Conservation (phyloP, 1,284 basidiomycete genomes). For the Fomitopsis pinicola region DNA sequence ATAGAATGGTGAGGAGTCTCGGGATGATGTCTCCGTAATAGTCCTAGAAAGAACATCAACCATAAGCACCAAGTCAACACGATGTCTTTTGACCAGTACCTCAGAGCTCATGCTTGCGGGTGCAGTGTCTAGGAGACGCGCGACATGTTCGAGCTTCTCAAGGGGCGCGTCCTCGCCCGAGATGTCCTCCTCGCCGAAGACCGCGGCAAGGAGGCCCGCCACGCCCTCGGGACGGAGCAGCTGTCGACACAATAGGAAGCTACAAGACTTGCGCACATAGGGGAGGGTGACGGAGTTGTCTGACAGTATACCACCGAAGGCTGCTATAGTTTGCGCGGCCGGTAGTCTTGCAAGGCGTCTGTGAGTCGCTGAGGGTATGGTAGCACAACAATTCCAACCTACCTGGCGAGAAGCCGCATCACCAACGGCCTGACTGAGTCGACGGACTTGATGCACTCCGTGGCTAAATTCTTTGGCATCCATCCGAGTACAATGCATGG, state of each 20-base stretch:
- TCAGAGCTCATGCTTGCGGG: slow-evolving; percentile 49
- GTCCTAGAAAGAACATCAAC: slow-evolving; percentile 35
- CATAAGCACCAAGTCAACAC: no score
- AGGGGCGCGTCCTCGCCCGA: slow-evolving; percentile 47
- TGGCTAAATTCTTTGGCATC: slow-evolving; percentile 52
- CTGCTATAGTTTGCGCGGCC: slow-evolving; percentile 58
- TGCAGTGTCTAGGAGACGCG: slow-evolving; percentile 50
- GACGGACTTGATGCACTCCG: slow-evolving; percentile 33
- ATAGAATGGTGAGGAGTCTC: slow-evolving; percentile 47
- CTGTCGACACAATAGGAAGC: slow-evolving; percentile 59
- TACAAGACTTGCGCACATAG: slow-evolving; percentile 55
- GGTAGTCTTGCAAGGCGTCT: slow-evolving; percentile 42
- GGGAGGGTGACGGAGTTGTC: slow-evolving; percentile 34
- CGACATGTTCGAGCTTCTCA: slow-evolving; percentile 65
- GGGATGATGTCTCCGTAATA: slow-evolving; percentile 57
- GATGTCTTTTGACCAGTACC: slow-evolving; percentile 32
- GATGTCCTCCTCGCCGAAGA: slow-evolving; percentile 59
- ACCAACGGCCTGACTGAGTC: slow-evolving; percentile 41
- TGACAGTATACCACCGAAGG: slow-evolving; percentile 55
- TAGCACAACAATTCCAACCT: background rate
- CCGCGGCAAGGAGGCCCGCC: slow-evolving; percentile 57
- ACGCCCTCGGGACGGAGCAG: slow-evolving; percentile 66
- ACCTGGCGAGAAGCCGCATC: slow-evolving; percentile 47
- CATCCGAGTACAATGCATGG: slow-evolving; percentile 63
- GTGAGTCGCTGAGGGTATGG: slow-evolving; percentile 1